Percentiles rank a stretch among this genome's conserved stretches.
phyloP scores from a whole-genome alignment of 2,329 filamentous ascomycete genomes.

The Epichloe aotearoae region DNA sequence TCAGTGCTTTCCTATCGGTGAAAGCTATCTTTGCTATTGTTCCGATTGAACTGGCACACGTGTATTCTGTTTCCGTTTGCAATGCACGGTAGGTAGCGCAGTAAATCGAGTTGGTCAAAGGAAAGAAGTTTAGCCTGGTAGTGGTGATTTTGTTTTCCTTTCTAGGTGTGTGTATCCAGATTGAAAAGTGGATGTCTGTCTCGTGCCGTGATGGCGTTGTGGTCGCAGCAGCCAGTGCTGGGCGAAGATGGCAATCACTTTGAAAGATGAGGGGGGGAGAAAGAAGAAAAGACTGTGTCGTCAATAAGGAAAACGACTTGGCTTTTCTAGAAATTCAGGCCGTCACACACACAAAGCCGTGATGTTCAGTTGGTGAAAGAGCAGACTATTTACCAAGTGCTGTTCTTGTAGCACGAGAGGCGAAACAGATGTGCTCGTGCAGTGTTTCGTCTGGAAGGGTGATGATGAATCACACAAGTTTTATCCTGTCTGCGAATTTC shows the following conservation, averaged over 20 bases:
- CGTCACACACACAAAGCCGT: neutral
- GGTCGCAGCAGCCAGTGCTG: neutral
- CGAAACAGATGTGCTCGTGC: neutral
- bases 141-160: too few species aligned
- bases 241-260: neutral
- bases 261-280: neutral
- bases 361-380: neutral
- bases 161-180: too few species aligned
- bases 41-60: neutral
- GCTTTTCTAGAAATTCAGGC: neutral
- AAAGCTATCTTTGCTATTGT: slow-evolving; percentile 1
- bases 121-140: too few species aligned
- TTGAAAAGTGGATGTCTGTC: neutral
- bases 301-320: neutral
- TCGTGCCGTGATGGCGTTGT: neutral
- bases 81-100: neutral
- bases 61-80: neutral
- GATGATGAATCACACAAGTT: neutral
- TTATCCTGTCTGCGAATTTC: neutral
- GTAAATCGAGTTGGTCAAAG: neutral
- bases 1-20: neutral
- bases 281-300: neutral
- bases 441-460: neutral
- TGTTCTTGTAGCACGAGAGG: neutral
- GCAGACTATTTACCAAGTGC: neutral